Base-by-base conservation (phyloP, 2,329 filamentous ascomycete species). In the Verticillium klebahnii region DNA sequence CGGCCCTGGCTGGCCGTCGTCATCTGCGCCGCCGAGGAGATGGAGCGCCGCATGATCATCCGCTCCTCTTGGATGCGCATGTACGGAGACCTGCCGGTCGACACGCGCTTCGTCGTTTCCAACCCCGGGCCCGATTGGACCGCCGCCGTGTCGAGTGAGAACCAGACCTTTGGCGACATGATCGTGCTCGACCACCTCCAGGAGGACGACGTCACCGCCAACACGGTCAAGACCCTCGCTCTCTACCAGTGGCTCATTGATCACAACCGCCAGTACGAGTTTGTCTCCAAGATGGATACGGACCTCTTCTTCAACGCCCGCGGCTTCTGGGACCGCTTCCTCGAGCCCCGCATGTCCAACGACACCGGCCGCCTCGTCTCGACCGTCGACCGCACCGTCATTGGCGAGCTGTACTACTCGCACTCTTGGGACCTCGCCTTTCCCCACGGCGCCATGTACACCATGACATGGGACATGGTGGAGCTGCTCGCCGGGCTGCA, bases 381-480 rank as follows among this genome's bases (percentile, higher is more conserved):
- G 0, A 67, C 63, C 0, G 65, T 71, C 8, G 56, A 67, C 2
- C 64, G 63, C 12, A 74, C 72, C 5, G 65, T 72, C 8, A 70
- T 74, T 15, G 72, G 67, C 6, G 67, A 72, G 63, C 65, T 70
- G 11, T 74, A 69, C 61, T 71, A 70, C 25, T 69, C 67, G 17
- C 60, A 40, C 14, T 59, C 57, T 6, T 63, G 67, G 62, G 68
- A 70, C 58, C 66, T 69, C 39, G 67, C 67, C 1, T 73, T 71
- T 58, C 71, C 72, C 1, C 71, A 73, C 34, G 72, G 72, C 6
- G 68, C 71, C 31, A 72, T 74, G 67, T 74, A 74, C 65, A 73
- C 72, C 19, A 61, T 69, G 5, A 73, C 71, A 5, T 73, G 72
- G 71, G 72, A 74, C 57, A 67, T 73, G 67, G 66, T 73, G 6